Evolutionary conservation across 2,329 filamentous ascomycete genomes (phyloP).

Genomic region (Fusarium brevicatenulatum): DNA sequence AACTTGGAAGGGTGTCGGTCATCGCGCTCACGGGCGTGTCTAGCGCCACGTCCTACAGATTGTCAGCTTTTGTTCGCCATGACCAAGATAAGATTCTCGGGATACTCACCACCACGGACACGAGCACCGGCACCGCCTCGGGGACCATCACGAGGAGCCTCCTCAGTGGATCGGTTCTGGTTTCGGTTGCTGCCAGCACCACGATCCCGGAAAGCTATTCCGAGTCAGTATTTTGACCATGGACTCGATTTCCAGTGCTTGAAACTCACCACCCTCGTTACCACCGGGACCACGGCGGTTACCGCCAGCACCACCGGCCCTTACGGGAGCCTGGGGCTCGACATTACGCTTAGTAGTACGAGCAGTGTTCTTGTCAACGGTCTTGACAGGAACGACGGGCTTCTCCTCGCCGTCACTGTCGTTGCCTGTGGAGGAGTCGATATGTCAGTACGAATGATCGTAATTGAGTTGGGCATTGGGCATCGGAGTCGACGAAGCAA

Average conservation of each 20-base stretch:
- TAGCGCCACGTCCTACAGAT: slow-evolving; percentile 62
- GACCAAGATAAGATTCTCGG: neutral
- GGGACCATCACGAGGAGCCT: slow-evolving; percentile 65
- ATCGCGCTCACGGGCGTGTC: slow-evolving; percentile 63
- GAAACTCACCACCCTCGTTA: slow-evolving; percentile 84
- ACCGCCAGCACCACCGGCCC: slow-evolving; percentile 54
- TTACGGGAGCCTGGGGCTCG: slow-evolving; percentile 74
- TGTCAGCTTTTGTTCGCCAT: slow-evolving; percentile 4
- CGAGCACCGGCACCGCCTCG: slow-evolving; percentile 73
- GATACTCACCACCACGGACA: slow-evolving; percentile 65
- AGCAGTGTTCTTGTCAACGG: slow-evolving; percentile 83
- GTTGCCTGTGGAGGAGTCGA: slow-evolving; percentile 59
- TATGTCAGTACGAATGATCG: slow-evolving; percentile 42
- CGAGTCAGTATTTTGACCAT: slow-evolving; percentile 22
- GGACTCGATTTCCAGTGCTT: neutral
- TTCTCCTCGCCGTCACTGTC: slow-evolving; percentile 72
- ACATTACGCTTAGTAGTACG: slow-evolving; percentile 87
- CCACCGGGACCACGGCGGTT: slow-evolving; percentile 70
- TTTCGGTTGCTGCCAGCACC: slow-evolving; percentile 84
- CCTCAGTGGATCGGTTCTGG: slow-evolving; percentile 81
- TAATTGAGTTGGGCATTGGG: slow-evolving; percentile 17
- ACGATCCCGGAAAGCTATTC: slow-evolving; percentile 87
- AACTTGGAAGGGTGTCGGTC: slow-evolving; percentile 64
- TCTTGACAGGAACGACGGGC: slow-evolving; percentile 85
- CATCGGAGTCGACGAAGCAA: slow-evolving; percentile 33